Evolutionary conservation across 2,329 filamentous ascomycete genomes (phyloP), one percentile per base, ranked within the genome.

Genomic region (Trichophyton mentagrophytes): DNA sequence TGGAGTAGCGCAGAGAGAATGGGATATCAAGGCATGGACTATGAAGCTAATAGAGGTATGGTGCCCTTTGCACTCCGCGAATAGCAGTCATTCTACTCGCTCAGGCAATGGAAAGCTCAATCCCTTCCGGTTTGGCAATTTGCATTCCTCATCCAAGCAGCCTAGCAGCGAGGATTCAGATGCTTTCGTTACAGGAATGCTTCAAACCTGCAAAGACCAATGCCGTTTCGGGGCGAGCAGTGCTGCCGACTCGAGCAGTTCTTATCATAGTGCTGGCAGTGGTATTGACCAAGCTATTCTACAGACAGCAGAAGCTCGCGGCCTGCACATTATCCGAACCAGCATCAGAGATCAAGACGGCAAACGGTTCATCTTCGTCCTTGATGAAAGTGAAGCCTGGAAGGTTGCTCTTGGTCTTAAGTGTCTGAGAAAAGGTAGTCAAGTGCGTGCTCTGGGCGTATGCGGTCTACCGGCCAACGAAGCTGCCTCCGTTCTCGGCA

Each of bases 11-110:
- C 90, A 97, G 75, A 85, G 93, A 62, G 93, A 99, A 76, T 99
- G 93, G 93, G 93, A 99, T 72, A 85, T 97, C 70, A 97, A 97
- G 74, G 91, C 92, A 27, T 97, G 93, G 93, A 96, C 90, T 49
- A 82, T 99, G 75, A 96, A 95, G 76, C 78, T 87, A 65, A 85
- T 95, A 73, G 93, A 97, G 82, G 86, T 93, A 78, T 89, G 87
- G 84, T 90, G 86, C 69, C 80, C 82, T 69, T 82, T 86, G 72
- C 76, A 82, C 71, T 77, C 77, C 70, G 71, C 73, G 66, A 73
- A 72, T 67, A 72, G 73, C 65, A 68, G 75, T 68, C 40, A 62
- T 69, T 71, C 76, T 61, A 33, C 58, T 62, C 64, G 60, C 55
- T 63, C 62, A 25, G 64, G 64, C 36, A 64, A 66, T 13, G 58